phyloP scores from a whole-genome alignment of 495 filamentous ascomycete genomes.

The Trypethelium eluteriae region DNA sequence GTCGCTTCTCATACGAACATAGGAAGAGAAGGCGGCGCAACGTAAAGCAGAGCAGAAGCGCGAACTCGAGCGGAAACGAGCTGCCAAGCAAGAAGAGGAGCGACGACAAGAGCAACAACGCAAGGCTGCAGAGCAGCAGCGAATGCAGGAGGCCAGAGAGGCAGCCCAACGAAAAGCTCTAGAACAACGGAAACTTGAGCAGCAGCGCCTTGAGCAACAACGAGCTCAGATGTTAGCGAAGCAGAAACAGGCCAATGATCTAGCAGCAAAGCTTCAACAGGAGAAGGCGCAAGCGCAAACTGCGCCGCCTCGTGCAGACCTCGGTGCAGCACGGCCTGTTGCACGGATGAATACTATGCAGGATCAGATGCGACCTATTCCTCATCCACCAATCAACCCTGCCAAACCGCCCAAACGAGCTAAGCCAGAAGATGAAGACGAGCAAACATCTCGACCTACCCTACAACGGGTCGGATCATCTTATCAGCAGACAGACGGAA shows the following conservation, averaged over 20 bases:
- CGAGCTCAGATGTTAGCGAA: conserved; percentile 17
- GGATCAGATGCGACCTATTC: conserved; percentile 43
- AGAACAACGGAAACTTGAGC: conserved; percentile 41
- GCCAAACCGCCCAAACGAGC: conserved; percentile 59
- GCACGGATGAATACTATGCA: conserved; percentile 50
- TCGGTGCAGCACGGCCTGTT: conserved; percentile 45
- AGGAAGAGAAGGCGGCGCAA: conserved; percentile 65
- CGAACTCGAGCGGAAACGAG: conserved; percentile 68
- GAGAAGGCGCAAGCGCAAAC: conserved; percentile 30
- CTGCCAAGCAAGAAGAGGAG: conserved; percentile 51
- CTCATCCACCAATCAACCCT: conserved; percentile 50
- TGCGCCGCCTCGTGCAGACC: conserved; percentile 42
- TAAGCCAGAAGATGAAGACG: conserved; percentile 45
- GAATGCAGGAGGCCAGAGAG: conserved; percentile 55
- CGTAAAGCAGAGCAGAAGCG: conserved; percentile 72
- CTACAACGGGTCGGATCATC: conserved; percentile 41
- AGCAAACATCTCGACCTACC: conserved; percentile 31
- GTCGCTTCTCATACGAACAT: conserved; percentile 4
- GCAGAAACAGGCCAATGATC: conserved; percentile 33
- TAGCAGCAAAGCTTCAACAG: conserved; percentile 39
- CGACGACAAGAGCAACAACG: conserved; percentile 32
- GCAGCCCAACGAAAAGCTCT: conserved; percentile 59
- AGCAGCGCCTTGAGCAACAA: conserved; percentile 33
- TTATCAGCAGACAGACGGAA: conserved; percentile 47
- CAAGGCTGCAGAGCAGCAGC: conserved; percentile 45